Base-by-base conservation (phyloP, 805 yeast genomes). In the Schwanniomyces yamadae region DNA sequence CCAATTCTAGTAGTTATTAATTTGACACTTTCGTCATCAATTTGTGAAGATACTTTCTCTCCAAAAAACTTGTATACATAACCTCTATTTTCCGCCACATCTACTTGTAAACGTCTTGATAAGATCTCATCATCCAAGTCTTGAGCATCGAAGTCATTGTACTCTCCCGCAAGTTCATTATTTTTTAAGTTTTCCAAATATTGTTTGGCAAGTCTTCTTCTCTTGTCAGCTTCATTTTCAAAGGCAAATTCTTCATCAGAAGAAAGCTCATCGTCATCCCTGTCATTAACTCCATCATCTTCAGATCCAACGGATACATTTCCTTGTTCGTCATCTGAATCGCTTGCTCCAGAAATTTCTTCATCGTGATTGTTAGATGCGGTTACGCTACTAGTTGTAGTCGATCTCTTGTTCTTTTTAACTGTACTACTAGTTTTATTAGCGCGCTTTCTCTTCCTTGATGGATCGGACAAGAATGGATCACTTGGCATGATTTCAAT, bases 191-290 rank as follows among this genome's bases (percentile, higher is more conserved):
- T 84, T 30, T 83, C 89, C 44, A 93, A 67, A 59, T 93, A 93
- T 60, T 90, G 93, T 60, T 89, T 89, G 12, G 98, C 98, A 41
- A 93, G 71, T 54, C 98, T 72, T 63, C 99, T 78, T 61, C 99
- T 78, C 61, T 87, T 89, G 54, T 93, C 99, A 0, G 96, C 95
- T 6, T 90, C 95, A 31, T 78, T 77, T 60, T 91, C 98, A 12
- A 71, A 73, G 11, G 68, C 78, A 45, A 80, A 78, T 48, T 83
- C 95, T 46, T 82, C 93, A 21, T 83, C 91, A 10, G 84, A 79
- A 11, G 75, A 77, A 15, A 75, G 43, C 22, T 54, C 62, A 6
- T 53, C 58, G 10, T 63, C 68, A 25, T 67, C 74, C 16, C 60
- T 69, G 7, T 57, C 63, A 8, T 50, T 76, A 15, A 73, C 42